Conservation (phyloP, 148 eudicot genomes). For the Heliamphora exappendiculata region DNA sequence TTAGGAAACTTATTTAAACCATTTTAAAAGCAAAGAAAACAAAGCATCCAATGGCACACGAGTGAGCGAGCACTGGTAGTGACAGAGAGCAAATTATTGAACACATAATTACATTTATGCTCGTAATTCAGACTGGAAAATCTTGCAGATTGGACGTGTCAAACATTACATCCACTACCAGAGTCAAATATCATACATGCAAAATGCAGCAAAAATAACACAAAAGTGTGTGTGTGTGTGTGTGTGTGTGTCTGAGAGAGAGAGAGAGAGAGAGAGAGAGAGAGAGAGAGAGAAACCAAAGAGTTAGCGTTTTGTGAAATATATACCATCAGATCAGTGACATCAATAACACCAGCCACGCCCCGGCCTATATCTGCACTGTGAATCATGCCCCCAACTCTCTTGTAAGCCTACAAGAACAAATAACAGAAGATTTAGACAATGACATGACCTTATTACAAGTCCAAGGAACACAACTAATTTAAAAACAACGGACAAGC, state of each 20-base stretch:
- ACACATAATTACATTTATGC: background rate
- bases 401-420: conserved; percentile 61
- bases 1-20: too few relatives aligned
- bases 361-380: conserved; percentile 75
- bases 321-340: conserved; percentile 55
- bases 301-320: background rate
- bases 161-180: background rate
- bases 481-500: background rate
- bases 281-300: background rate
- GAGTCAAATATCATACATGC: background rate
- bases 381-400: conserved; percentile 79
- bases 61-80: too few relatives aligned
- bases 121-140: background rate
- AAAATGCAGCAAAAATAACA: background rate
- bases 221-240: background rate
- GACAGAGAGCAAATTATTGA: too few relatives aligned
- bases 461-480: background rate
- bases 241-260: too few relatives aligned
- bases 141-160: background rate
- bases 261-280: too few relatives aligned
- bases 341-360: conserved; percentile 68
- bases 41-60: too few relatives aligned
- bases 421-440: background rate
- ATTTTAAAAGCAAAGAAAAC: too few relatives aligned
- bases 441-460: background rate